phyloP scores from a whole-genome alignment of 2,329 filamentous ascomycete species.

The Cercospora zeina region DNA sequence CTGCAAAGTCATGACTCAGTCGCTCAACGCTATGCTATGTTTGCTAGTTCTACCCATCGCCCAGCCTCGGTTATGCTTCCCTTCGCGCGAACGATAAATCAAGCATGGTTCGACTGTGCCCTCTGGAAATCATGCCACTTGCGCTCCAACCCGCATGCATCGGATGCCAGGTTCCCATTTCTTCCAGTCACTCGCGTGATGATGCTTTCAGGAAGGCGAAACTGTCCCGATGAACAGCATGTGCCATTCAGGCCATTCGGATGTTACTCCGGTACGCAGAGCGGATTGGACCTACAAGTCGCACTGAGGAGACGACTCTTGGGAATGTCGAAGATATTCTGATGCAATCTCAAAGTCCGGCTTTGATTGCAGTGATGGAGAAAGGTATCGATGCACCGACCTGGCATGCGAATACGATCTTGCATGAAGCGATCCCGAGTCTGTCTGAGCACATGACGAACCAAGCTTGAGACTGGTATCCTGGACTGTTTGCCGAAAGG shows the following conservation, averaged over 20 bases:
- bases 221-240: no score
- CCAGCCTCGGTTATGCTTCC: slow-evolving; percentile 11
- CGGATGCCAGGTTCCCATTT: background rate
- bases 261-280: background rate
- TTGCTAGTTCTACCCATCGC: background rate
- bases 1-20: background rate
- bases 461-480: background rate
- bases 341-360: background rate
- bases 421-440: background rate
- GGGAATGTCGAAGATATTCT: background rate
- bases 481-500: background rate
- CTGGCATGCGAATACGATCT: background rate
- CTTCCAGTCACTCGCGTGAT: background rate
- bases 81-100: background rate
- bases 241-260: background rate
- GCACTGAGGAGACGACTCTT: background rate
- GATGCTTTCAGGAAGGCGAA: background rate
- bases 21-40: background rate
- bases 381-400: background rate
- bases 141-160: background rate
- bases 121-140: background rate
- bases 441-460: background rate
- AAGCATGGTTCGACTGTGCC: background rate
- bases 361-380: background rate
- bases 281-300: background rate